Percentiles rank a stretch among this genome's conserved stretches.
phyloP scores from a whole-genome alignment of 2,329 filamentous ascomycete genomes.

The Onygenales sp. region DNA sequence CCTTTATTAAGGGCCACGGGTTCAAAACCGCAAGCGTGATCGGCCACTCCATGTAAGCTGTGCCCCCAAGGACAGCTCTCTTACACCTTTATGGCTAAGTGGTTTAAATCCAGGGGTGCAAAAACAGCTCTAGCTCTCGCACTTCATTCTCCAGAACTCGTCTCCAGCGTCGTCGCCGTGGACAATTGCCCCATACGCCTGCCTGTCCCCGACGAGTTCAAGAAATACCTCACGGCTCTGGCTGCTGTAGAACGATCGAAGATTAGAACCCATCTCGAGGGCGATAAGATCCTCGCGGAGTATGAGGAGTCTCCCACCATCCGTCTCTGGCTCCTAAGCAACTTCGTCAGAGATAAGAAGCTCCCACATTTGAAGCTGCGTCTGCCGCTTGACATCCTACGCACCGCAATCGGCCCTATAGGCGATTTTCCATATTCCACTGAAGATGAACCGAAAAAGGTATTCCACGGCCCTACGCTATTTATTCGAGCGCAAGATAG shows the following conservation, averaged over 20 bases:
- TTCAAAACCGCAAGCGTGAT: constrained; percentile 7
- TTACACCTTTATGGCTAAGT: background rate
- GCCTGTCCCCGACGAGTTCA: constrained; percentile 12
- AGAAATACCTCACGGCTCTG: constrained; percentile 65
- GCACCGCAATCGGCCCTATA: constrained; percentile 56
- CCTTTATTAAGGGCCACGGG: constrained; percentile 12
- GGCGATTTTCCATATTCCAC: constrained; percentile 66
- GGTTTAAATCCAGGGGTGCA: background rate
- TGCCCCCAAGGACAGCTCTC: background rate
- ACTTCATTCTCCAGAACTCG: constrained; percentile 12
- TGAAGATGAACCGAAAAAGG: constrained; percentile 45
- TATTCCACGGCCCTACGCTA: constrained; percentile 16
- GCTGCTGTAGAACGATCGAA: constrained; percentile 57
- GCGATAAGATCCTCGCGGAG: constrained; percentile 60
- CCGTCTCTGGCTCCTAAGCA: constrained; percentile 75
- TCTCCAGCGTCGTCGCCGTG: constrained; percentile 15
- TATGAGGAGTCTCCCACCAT: constrained; percentile 54
- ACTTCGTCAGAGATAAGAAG: constrained; percentile 39
- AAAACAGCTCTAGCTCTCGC: constrained; percentile 17
- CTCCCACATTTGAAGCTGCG: constrained; percentile 50
- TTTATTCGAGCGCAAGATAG: no score
- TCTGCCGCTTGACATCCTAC: constrained; percentile 61
- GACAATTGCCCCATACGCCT: constrained; percentile 16
- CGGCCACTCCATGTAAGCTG: constrained; percentile 5
- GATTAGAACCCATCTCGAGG: constrained; percentile 57